Evolutionary conservation across 257 asterid species (phyloP), one percentile per base, ranked within the genome.

Genomic region (Nicotiana undulata): DNA sequence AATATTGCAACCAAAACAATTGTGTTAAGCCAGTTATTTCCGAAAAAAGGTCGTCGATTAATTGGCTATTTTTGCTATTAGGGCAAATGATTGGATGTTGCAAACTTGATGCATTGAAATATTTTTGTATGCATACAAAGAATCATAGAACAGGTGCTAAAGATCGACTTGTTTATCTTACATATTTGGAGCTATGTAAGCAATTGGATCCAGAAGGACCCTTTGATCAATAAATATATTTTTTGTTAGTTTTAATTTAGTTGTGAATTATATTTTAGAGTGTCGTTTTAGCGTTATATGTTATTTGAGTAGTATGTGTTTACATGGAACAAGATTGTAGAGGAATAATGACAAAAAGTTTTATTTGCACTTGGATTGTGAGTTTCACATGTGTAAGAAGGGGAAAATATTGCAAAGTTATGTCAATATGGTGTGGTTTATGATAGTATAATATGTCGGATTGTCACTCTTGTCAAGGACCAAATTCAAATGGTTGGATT

Each of bases 91-190:
- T 78, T 67, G 85, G 85, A 44, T 70, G 55, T 18, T 78, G 82
- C 56, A 82, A 79, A 74, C 72, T 78, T 22, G 7, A 28, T 59
- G 75, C 79, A 65, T 52, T 82, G 37, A 82, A 68, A 63, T 78
- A 78, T 58, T 83, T 78, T 68, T 78, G 80, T 22, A 83, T 26
- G 75, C 82, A 78, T 16, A 83, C 80, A 6, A 65, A 60, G 11
- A 68, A 66, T 64, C 85, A 83, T 20, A 67, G 85, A 44, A 78
- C 82, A 8, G 80, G 82, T 46, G 82, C 85, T 7, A 83, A 83
- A 59, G 80, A 78, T 82, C 59, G 82, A 40, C 63, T 83, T 58
- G 72, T 83, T 49, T 83, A 83, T 83, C 80, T 66, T 20, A 78
- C 82, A 31, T 83, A 78, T 44, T 8, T 82, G 17, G 82, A 24